Percentiles rank a stretch among this genome's conserved stretches.
Conservation (phyloP, 129 eudicot species). For the Rutidosis leptorrhynchoides region DNA sequence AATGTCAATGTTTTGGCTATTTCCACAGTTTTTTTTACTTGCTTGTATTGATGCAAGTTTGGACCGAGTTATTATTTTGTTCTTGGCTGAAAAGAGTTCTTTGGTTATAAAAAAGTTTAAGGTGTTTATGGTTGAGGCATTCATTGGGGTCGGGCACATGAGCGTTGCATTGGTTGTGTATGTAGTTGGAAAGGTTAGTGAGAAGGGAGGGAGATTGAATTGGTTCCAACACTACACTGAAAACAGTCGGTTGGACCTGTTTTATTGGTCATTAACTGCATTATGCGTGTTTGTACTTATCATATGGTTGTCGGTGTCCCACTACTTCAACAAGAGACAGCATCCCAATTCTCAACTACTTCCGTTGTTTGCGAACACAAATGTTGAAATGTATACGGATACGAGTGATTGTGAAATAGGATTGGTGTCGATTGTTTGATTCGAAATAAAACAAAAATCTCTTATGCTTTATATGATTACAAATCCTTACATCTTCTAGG, state of each 20-base stretch:
- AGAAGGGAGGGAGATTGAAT: background rate
- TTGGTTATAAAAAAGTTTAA: background rate
- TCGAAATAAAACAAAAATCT: too few species aligned
- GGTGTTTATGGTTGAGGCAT: background rate
- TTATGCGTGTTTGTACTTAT: background rate
- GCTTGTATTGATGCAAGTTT: background rate
- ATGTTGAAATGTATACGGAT: too few species aligned
- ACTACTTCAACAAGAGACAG: too few species aligned
- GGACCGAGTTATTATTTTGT: background rate
- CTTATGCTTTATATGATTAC: too few species aligned
- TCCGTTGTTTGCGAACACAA: too few species aligned
- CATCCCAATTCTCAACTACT: too few species aligned
- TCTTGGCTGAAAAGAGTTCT: background rate
- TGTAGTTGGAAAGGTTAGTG: constrained; percentile 1
- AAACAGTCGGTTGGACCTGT: background rate
- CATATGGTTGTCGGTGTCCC: too few species aligned
- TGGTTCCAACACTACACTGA: constrained; percentile 1
- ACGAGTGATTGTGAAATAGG: too few species aligned
- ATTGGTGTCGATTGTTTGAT: too few species aligned
- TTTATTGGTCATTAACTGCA: background rate
- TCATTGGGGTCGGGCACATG: background rate
- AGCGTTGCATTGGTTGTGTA: constrained; percentile 1
- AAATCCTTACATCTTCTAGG: too few species aligned
- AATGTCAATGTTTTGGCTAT: constrained; percentile 1
- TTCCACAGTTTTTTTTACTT: background rate